Evolutionary conservation across 345 rosid genomes (phyloP).

Genomic region (Excoecaria agallocha): DNA sequence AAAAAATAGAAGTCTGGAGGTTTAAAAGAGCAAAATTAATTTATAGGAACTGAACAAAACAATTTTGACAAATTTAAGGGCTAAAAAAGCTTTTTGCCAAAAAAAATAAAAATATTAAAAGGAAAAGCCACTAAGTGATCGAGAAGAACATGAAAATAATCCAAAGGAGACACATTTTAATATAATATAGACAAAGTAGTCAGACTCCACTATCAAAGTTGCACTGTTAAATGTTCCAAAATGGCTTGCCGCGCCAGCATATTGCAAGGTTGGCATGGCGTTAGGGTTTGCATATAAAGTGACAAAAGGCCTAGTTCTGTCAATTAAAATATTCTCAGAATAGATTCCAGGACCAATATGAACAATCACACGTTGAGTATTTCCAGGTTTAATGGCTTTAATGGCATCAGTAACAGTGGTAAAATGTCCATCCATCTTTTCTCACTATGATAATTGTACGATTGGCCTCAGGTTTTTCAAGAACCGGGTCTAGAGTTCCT

Average conservation of each 20-base stretch:
- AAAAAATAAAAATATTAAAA: too few relatives aligned
- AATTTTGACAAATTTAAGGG: too few relatives aligned
- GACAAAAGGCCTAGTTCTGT: constrained; percentile 39
- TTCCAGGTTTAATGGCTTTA: constrained; percentile 37
- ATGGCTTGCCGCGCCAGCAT: constrained; percentile 43
- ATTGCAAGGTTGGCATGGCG: constrained; percentile 37
- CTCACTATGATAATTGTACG: constrained; percentile 39
- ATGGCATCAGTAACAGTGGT: constrained; percentile 51
- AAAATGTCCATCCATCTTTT: constrained; percentile 50
- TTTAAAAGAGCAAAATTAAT: too few relatives aligned
- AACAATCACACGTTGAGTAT: constrained; percentile 49
- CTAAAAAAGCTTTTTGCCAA: too few relatives aligned
- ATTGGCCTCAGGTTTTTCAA: constrained; percentile 41
- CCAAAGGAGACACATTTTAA: too few relatives aligned
- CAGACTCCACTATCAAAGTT: constrained; percentile 48
- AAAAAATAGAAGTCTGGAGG: too few relatives aligned
- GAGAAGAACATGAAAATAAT: too few relatives aligned
- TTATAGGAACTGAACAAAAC: too few relatives aligned
- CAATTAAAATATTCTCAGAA: constrained; percentile 50
- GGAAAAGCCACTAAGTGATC: too few relatives aligned
- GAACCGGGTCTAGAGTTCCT: constrained; percentile 40
- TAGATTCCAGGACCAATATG: constrained; percentile 49
- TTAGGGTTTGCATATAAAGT: constrained; percentile 48
- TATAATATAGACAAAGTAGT: constrained; percentile 41
- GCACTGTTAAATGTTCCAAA: constrained; percentile 73